These are phyloP conservation scores for Tolypocladium album DNA, from an alignment of 2,329 filamentous ascomycete genomes.

Conservation along the genomic window DNA sequence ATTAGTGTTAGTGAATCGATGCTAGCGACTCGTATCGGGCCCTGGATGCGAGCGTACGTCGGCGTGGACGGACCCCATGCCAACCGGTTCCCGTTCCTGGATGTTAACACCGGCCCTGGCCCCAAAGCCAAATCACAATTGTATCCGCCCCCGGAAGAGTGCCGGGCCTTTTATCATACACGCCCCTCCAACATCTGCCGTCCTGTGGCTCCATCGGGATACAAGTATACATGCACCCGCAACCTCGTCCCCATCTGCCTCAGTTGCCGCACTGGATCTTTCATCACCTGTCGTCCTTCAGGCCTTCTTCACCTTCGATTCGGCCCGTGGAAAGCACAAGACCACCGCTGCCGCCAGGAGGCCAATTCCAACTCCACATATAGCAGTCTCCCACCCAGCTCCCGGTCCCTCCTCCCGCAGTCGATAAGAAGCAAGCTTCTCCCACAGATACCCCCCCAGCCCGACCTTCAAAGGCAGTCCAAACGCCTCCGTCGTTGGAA, in stretches of 20 bases:
- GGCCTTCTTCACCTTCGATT: background rate
- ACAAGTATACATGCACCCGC: slow-evolving; percentile 37
- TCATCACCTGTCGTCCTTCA: background rate
- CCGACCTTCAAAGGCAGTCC: background rate
- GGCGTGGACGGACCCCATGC: slow-evolving; percentile 3
- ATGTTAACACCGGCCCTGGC: slow-evolving; percentile 23
- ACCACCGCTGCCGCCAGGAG: background rate
- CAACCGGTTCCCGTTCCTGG: slow-evolving; percentile 26
- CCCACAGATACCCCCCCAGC: background rate
- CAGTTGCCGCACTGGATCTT: slow-evolving; percentile 2
- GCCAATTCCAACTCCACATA: background rate
- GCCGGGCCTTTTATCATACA: slow-evolving; percentile 37
- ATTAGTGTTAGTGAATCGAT: slow-evolving; percentile 2
- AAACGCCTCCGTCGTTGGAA: slow-evolving; percentile 9
- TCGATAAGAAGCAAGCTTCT: background rate
- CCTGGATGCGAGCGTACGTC: slow-evolving; percentile 1
- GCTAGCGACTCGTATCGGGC: slow-evolving; percentile 5
- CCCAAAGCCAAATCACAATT: slow-evolving; percentile 9
- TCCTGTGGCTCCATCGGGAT: slow-evolving; percentile 26
- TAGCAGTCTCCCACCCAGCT: background rate
- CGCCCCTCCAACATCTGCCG: slow-evolving; percentile 38
- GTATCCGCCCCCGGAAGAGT: slow-evolving; percentile 35
- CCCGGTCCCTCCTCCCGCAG: background rate
- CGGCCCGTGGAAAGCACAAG: slow-evolving; percentile 3
- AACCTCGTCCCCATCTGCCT: slow-evolving; percentile 16